phyloP scores from a whole-genome alignment of 2,329 filamentous ascomycete species.

The Talaromyces verruculosus region DNA sequence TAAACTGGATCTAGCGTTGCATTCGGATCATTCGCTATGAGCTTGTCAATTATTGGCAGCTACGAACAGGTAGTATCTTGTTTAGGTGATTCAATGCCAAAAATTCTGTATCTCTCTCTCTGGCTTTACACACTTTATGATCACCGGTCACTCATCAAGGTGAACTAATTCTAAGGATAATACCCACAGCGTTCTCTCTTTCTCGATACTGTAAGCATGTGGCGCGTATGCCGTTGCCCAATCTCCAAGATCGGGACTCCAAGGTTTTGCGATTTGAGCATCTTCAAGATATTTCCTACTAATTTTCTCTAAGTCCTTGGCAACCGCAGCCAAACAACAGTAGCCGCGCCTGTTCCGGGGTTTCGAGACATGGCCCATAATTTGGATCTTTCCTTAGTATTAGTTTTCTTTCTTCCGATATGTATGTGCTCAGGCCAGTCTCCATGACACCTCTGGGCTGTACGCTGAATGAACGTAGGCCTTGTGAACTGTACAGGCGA shows the following conservation, averaged over 20 bases:
- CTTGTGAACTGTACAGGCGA: background rate
- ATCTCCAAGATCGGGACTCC: background rate
- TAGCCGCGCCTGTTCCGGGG: background rate
- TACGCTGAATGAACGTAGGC: background rate
- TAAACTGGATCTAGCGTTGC: background rate
- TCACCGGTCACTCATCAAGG: background rate
- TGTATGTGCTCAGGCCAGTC: background rate
- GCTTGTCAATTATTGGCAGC: background rate
- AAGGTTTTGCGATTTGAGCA: background rate
- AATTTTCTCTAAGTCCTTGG: background rate
- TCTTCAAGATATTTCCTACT: background rate
- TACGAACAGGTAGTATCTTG: background rate
- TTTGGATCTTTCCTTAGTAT: background rate
- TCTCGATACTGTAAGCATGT: background rate
- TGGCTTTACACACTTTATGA: background rate
- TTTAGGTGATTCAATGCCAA: background rate
- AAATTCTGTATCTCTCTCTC: background rate
- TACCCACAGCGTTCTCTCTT: background rate
- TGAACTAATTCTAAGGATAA: background rate
- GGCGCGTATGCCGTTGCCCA: background rate
- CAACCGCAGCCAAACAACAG: background rate
- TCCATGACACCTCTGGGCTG: background rate
- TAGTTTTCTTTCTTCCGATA: background rate
- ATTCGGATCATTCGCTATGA: background rate
- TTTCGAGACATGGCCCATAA: background rate